These are phyloP conservation scores for Paraphaeosphaeria sporulosa DNA, from an alignment of 2,329 filamentous ascomycete species.

Conservation along the genomic window DNA sequence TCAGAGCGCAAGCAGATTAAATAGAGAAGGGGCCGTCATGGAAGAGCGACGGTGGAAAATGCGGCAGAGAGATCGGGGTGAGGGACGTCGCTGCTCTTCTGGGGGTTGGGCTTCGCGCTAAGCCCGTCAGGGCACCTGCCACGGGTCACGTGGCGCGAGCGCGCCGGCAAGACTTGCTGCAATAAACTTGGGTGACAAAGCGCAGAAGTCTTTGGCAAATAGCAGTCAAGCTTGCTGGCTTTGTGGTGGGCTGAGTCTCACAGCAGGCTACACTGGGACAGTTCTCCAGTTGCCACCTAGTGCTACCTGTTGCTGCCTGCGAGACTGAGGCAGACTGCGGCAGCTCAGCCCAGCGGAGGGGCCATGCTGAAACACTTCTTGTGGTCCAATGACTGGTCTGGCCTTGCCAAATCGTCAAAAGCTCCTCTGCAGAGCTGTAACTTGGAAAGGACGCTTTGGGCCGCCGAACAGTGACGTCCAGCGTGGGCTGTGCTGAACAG, in stretches of 20 bases:
- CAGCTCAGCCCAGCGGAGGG: slow-evolving; percentile 25
- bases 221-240: neutral
- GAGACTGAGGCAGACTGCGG: slow-evolving; percentile 21
- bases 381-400: slow-evolving; percentile 10
- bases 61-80: slow-evolving; percentile 8
- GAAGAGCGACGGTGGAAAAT: slow-evolving; percentile 30
- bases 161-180: slow-evolving; percentile 13
- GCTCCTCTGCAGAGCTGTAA: slow-evolving; percentile 4
- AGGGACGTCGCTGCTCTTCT: slow-evolving; percentile 1
- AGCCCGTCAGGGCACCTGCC: neutral
- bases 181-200: slow-evolving; percentile 21
- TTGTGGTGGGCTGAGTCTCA: slow-evolving; percentile 12
- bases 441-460: neutral
- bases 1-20: slow-evolving; percentile 40
- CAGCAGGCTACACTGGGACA: slow-evolving; percentile 25
- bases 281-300: slow-evolving; percentile 22
- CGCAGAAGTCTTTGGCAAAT: slow-evolving; percentile 24
- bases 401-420: slow-evolving; percentile 14
- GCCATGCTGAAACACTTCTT: slow-evolving; percentile 24
- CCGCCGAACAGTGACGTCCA: neutral
- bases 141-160: slow-evolving; percentile 27
- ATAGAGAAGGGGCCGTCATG: slow-evolving; percentile 40
- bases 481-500: slow-evolving; percentile 1
- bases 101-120: slow-evolving; percentile 12
- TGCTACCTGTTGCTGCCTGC: slow-evolving; percentile 47